Base-by-base conservation (phyloP, 768 basidiomycete genomes). In the Amyloporia xantha region DNA sequence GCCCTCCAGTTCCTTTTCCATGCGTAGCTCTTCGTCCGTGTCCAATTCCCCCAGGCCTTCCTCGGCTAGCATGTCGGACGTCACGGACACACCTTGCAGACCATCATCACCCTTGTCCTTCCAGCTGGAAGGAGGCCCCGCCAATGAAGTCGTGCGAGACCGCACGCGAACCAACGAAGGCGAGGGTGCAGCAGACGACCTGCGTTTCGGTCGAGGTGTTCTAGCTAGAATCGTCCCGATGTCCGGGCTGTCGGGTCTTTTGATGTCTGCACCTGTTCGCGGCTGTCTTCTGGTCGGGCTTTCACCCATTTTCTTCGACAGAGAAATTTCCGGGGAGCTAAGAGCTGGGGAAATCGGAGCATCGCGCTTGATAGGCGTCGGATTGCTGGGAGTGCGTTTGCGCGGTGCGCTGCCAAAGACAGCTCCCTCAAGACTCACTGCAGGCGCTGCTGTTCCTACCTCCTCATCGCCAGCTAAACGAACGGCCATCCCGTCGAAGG, bases 151-250 rank as follows among this genome's bases (percentile, higher is more conserved):
- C 2, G 59, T 56, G 15, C 51, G 47, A 11, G 60, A 45, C 4
- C 53, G 52, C 13, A 49, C 49, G 23, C 35, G 49, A 11, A 44
- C 7, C n/a, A 53, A 38, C 10, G 54, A 45, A 1, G 60, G 53
- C 7, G 53, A 54, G 19, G 58, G 51, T 20, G 56, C 56, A 2
- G 59, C 59, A 1, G 59, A 53, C 12, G 57, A 52, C 33, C 53
- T 48, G 26, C 60, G 59, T 9, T 64, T 54, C 13, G 66, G 62
- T 6, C 66, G 57, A 3, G 66, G 66, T 9, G 67, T 69, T 9
- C 51, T 52, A 15, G 65, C 61, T 11, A 69, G 58, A 48, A 65
- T 63, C 9, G 58, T 56, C 30, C 59, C 59, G 4, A 69, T 59
- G 51, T 69, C 67, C 1, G 67, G 67, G 49, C 66, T 66, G 33